Percentiles rank a stretch among this genome's conserved stretches.
Conservation (phyloP, 176 grass and related monocot genomes). For the Stipa capillata region DNA sequence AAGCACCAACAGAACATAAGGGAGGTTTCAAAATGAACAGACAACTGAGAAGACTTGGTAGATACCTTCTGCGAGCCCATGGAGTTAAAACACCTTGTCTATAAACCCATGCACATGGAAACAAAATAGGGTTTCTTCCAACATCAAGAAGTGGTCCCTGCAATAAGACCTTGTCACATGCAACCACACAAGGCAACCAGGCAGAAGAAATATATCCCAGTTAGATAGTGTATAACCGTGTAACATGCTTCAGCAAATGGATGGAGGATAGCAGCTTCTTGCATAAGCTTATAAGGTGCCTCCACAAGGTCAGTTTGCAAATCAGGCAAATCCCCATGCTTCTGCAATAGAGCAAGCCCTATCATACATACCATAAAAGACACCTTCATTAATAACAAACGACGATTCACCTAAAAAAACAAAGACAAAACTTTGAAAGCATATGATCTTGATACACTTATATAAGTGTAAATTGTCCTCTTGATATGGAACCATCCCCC, state of each 20-base stretch:
- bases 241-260: constrained; percentile 94
- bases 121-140: constrained; percentile 94
- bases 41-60: neutral
- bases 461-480: neutral
- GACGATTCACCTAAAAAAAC: neutral
- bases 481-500: neutral
- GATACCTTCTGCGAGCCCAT: constrained; percentile 70
- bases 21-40: neutral
- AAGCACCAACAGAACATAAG: neutral
- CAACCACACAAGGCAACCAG: constrained; percentile 4
- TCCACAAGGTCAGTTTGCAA: constrained; percentile 50
- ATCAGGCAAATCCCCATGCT: constrained; percentile 39
- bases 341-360: constrained; percentile 95
- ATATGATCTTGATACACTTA: neutral
- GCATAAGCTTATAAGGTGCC: constrained; percentile 58
- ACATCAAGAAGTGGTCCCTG: constrained; percentile 96
- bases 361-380: constrained; percentile 17
- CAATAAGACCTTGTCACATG: constrained; percentile 26
- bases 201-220: constrained; percentile 1
- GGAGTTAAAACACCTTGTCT: constrained; percentile 93
- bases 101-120: constrained; percentile 96
- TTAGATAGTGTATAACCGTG: constrained; percentile 46
- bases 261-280: constrained; percentile 70
- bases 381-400: neutral
- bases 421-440: neutral